Percentiles rank a stretch among this genome's conserved stretches.
Conservation (phyloP, 2,329 filamentous ascomycete genomes). For the Hypoxylon sp. region DNA sequence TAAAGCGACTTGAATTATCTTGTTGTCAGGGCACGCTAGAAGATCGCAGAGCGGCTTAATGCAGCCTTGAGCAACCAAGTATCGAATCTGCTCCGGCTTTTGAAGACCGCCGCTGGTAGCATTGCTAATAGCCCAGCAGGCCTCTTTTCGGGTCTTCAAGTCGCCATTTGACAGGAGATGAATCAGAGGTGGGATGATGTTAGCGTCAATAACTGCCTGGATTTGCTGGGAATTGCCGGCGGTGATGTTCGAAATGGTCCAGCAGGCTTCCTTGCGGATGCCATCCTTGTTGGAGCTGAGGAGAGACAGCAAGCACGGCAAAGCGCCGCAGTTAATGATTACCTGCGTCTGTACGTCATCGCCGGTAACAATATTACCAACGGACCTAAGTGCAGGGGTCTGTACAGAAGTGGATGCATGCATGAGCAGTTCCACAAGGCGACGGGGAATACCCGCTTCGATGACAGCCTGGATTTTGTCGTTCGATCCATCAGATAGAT, state of each 20-base stretch:
- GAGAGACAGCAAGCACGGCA: constrained; percentile 92
- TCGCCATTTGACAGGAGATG: constrained; percentile 97
- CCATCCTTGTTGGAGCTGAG: constrained; percentile 98
- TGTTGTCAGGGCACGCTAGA: constrained; percentile 96
- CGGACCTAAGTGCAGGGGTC: constrained; percentile 95
- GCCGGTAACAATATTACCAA: constrained; percentile 98
- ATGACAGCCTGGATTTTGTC: constrained; percentile 99
- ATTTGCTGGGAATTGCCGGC: constrained; percentile 98
- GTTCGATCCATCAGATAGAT: constrained; percentile 97
- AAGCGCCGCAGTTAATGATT: constrained; percentile 97
- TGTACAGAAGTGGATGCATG: constrained; percentile 98
- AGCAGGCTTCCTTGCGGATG: constrained; percentile 99
- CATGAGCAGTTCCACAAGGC: constrained; percentile 96
- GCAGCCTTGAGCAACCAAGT: constrained; percentile 92
- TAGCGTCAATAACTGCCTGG: constrained; percentile 94
- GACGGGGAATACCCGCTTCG: constrained; percentile 95
- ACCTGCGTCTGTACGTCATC: constrained; percentile 99
- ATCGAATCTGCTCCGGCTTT: constrained; percentile 98
- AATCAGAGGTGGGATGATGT: constrained; percentile 96
- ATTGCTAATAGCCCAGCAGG: constrained; percentile 99
- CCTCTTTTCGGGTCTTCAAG: constrained; percentile 99
- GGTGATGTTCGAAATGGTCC: constrained; percentile 99
- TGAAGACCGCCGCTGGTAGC: constrained; percentile 97
- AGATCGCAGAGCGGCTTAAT: constrained; percentile 98
- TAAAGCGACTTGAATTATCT: constrained; percentile 99